Evolutionary conservation across 2,329 filamentous ascomycete species (phyloP).

Genomic region (Rhynchosporium secalis): DNA sequence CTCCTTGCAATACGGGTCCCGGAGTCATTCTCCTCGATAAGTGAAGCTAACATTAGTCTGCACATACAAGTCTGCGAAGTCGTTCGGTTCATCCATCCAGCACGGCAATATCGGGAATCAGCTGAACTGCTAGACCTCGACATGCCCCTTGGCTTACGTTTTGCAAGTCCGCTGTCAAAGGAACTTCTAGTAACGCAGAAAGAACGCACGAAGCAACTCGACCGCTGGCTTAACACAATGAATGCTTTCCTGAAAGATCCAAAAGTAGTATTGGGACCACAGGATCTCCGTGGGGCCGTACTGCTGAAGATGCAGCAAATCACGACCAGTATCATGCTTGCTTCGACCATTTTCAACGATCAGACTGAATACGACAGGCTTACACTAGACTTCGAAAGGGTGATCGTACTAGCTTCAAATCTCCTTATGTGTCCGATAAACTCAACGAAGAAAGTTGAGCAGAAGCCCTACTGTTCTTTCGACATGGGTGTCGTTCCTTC

Average conservation of each 20-base stretch:
- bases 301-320: conserved; percentile 10
- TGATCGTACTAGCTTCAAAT: conserved; percentile 52
- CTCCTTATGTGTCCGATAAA: conserved; percentile 5
- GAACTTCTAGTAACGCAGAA: not conserved
- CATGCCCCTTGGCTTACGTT: not conserved
- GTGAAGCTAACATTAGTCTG: conserved; percentile 2
- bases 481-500: conserved; percentile 64
- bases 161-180: not conserved
- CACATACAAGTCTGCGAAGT: not conserved
- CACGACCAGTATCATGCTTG: conserved; percentile 4
- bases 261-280: not conserved
- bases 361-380: conserved; percentile 56
- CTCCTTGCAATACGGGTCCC: not conserved
- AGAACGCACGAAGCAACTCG: conserved; percentile 5
- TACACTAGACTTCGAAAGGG: conserved; percentile 51
- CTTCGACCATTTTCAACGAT: conserved; percentile 12
- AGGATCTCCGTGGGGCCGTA: not conserved
- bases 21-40: not conserved
- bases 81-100: conserved; percentile 1
- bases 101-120: conserved; percentile 3
- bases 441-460: not conserved
- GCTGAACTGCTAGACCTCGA: not conserved
- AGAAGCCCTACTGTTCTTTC: conserved; percentile 50
- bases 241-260: conserved; percentile 6
- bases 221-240: conserved; percentile 4